Evolutionary conservation across 2,329 filamentous ascomycete genomes (phyloP), one percentile per base, ranked within the genome.

Genomic region (Stachybotrys echinatus): DNA sequence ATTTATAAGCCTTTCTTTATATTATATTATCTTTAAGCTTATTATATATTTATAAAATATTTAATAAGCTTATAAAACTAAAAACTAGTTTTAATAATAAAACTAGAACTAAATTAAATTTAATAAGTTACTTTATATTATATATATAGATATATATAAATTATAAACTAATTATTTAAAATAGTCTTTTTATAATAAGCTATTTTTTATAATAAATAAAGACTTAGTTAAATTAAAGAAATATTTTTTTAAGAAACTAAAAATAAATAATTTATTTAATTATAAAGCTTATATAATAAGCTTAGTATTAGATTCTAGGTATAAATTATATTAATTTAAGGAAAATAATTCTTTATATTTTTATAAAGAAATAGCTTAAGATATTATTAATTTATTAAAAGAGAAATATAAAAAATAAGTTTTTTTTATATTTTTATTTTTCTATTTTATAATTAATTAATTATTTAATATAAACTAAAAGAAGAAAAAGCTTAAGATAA

Each of bases 401-500:
- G 12, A 46, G 17, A 34, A 46, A 46, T 12, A 34, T 18, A 12
- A 18, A 10, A 42, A 18, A 10, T 42, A 18, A 42, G 39, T 42
- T 42, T 8, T 42, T 12, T 47, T 42, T 31, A 23, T 48, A 43
- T 23, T 8, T 40, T 22, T 27, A 22, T 8, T 18, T 21, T 19
- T 5, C 23, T 21, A 47, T 20, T 19, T 6, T 39, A 39, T n/a
- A 45, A 45, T 38, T 22, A 21, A 39, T 3, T 37, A 37, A 1
- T 19, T 21, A 14, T 43, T 20, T 27, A 42, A 21, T 48, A 48
- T 39, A 42, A 27, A 48, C 8, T 19, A 21, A 39, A n/a, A 48
- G 31, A 42, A 4, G 48, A 37, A 48, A 39, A 38, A 27, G 39
- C n/a, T 48, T 34, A 45, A 48, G 38, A 39, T 22, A 37, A 39